Conservation (phyloP, 371 early-diverging fungal species). For the Mucor saturninus region DNA sequence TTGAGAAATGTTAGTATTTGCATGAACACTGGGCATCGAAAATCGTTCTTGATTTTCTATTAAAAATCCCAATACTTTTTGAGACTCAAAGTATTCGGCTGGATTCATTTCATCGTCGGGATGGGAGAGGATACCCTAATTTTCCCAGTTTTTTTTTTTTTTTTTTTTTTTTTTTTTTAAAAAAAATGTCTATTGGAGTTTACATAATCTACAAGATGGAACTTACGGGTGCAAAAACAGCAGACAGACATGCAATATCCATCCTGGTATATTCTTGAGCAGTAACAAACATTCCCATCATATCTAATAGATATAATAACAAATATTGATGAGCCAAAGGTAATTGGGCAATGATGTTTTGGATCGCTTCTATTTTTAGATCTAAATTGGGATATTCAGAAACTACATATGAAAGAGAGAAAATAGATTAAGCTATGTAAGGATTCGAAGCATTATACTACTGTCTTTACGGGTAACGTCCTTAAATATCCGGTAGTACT, state of each 20-base stretch:
- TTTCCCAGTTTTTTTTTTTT: no score
- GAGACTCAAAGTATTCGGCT: constrained; percentile 60
- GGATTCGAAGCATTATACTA: neutral
- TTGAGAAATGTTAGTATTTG: neutral
- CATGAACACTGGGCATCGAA: constrained; percentile 28
- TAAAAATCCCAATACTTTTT: constrained; percentile 59
- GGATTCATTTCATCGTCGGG: constrained; percentile 61
- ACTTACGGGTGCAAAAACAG: constrained; percentile 64
- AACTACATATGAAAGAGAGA: neutral
- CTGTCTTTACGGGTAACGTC: constrained; percentile 23
- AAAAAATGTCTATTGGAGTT: no score
- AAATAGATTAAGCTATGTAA: neutral
- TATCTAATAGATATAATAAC: constrained; percentile 61
- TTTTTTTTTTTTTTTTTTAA: no score
- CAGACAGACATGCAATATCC: constrained; percentile 59
- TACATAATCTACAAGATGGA: neutral
- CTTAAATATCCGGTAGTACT: constrained; percentile 58
- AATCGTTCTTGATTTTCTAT: constrained; percentile 52
- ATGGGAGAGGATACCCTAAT: constrained; percentile 55
- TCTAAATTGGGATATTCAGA: constrained; percentile 6
- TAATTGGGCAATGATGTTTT: constrained; percentile 50
- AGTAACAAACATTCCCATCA: constrained; percentile 55
- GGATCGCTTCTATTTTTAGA: constrained; percentile 50
- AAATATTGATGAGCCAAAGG: constrained; percentile 61
- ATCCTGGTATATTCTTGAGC: constrained; percentile 60